phyloP scores from a whole-genome alignment of 1,139 yeast genomes.

The Suhomyces terraborum region DNA sequence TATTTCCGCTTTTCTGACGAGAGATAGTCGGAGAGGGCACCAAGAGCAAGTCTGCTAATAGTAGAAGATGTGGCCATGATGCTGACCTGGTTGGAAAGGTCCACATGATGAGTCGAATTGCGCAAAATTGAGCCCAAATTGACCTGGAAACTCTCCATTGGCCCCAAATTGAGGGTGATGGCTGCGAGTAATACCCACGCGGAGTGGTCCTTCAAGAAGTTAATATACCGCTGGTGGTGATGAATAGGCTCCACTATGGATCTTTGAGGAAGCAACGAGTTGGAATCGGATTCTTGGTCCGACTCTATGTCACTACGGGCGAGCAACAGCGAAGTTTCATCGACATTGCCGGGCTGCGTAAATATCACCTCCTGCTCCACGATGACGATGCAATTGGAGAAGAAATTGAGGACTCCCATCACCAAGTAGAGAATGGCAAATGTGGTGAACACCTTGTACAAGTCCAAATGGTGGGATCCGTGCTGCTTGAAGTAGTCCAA shows the following conservation, averaged over 20 bases:
- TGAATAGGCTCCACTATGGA: constrained; percentile 44
- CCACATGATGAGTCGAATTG: constrained; percentile 30
- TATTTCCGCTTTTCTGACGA: constrained; percentile 28
- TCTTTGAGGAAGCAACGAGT: constrained; percentile 24
- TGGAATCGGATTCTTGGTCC: constrained; percentile 11
- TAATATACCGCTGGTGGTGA: constrained; percentile 50
- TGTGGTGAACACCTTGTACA: constrained; percentile 56
- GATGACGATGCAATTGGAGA: constrained; percentile 64
- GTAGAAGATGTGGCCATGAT: constrained; percentile 46
- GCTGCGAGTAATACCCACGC: constrained; percentile 67
- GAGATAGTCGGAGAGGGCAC: constrained; percentile 63
- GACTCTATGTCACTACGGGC: constrained; percentile 17
- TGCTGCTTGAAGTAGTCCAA: constrained; percentile 36
- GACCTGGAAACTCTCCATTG: constrained; percentile 83
- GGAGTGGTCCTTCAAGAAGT: constrained; percentile 61
- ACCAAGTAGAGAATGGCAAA: constrained; percentile 59
- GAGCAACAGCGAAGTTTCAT: constrained; percentile 30
- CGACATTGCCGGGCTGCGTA: constrained; percentile 13
- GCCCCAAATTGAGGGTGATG: constrained; percentile 74
- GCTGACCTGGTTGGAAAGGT: constrained; percentile 53
- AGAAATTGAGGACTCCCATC: constrained; percentile 60
- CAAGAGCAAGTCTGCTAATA: constrained; percentile 56
- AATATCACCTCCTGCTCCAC: constrained; percentile 57
- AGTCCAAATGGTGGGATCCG: constrained; percentile 37
- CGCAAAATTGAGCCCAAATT: constrained; percentile 71